phyloP scores from a whole-genome alignment of 2,329 filamentous ascomycete species.

The Clonostachys solani region DNA sequence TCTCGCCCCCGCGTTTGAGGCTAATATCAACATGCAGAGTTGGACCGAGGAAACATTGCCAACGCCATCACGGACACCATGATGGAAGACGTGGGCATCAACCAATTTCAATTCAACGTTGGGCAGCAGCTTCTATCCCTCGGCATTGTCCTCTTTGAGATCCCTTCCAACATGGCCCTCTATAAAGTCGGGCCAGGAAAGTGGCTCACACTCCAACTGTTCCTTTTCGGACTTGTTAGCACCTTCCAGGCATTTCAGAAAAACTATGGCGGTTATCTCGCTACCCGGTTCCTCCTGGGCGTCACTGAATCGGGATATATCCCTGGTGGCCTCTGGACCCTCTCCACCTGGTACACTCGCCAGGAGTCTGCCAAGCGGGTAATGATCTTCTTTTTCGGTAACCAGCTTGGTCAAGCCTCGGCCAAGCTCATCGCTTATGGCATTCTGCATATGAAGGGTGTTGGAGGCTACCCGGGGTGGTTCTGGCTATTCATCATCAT shows the following conservation, averaged over 20 bases:
- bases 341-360: constrained; percentile 52
- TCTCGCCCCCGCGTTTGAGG: neutral
- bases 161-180: constrained; percentile 14
- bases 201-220: constrained; percentile 49
- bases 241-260: constrained; percentile 50
- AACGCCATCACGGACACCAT: constrained; percentile 40
- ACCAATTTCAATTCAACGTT: constrained; percentile 40
- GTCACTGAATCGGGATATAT: constrained; percentile 52
- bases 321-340: constrained; percentile 43
- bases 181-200: constrained; percentile 25
- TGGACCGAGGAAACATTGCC: constrained; percentile 28
- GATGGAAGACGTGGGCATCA: constrained; percentile 38
- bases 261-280: constrained; percentile 39
- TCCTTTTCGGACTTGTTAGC: constrained; percentile 47
- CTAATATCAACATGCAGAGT: constrained; percentile 6
- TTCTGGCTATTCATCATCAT: constrained; percentile 52
- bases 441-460: constrained; percentile 44
- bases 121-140: constrained; percentile 39
- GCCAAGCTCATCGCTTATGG: constrained; percentile 34
- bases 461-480: constrained; percentile 45
- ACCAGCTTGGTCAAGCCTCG: constrained; percentile 38
- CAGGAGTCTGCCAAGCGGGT: constrained; percentile 46
- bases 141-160: constrained; percentile 41
- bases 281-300: constrained; percentile 46
- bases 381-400: constrained; percentile 52